Evolutionary conservation across 192 early-diverging fungal genomes (phyloP), one percentile per base, ranked within the genome.

Genomic region (Ambispora gerdemannii): DNA sequence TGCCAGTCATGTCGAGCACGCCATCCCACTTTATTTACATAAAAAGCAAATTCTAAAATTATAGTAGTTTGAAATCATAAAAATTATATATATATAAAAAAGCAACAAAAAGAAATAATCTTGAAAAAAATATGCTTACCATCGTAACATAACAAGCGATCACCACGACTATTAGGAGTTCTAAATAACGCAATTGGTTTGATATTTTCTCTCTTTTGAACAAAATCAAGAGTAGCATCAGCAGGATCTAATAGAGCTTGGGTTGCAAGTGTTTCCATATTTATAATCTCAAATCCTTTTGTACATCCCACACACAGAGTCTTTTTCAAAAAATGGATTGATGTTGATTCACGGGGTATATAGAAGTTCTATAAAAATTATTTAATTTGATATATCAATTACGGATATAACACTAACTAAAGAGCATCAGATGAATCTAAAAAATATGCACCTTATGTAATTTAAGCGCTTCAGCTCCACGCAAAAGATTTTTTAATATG

Each of bases 251-350:
- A 75, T 31, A 98, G 79, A 64, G 86, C 91, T 82, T 94, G 92
- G 2, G 95, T 95, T 47, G 91, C 87, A 30, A 93, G 78, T 3
- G 92, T 88, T 8, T 87, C 86, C 63, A 95, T 74, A 75, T 97
- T 91, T 4, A 98, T 92, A 67, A 98, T 84, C 75, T 98, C 94
- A 74, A 98, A 96, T 3, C 96, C 96, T 70, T 93, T 92, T 25
- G 83, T 82, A 52, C 50, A 94, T 20, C 94, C 95, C 4, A 98
- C 90, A 77, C 90, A 94, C 24, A 98, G 80, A 34, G 88, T 91
- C 25, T 89, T 92, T 28, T 87, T 88, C 71, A 95, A 80, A 63
- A 92, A 93, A 72, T 95, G 90, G 65, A 98, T 81, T 13, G 91
- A 92, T 28, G 82, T 89, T 24, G 91, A 85, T 84, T 97, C 94